Base-by-base conservation (phyloP, 2,329 filamentous ascomycete species). In the Aureobasidium lini region DNA sequence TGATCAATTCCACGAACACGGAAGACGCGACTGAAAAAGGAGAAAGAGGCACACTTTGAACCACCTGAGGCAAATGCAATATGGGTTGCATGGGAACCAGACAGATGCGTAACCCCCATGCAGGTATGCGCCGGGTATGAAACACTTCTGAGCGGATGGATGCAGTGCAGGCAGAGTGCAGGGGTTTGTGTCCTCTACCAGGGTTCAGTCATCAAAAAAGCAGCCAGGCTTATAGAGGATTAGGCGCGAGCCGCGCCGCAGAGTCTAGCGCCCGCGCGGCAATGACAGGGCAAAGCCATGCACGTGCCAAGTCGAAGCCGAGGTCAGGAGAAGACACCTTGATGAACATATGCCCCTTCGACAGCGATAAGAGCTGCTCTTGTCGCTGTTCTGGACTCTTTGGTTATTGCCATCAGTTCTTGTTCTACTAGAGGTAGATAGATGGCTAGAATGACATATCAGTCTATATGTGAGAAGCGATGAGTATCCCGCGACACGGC, bases 211-310 rank as follows among this genome's bases (percentile, higher is more conserved):
- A 47, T 18, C 28, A 39, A 16, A 8, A 36, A 31, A 29, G 31
- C 37, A 42, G 15, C 42, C 23, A 37, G 39, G 13, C 52, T 46
- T 42, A 57, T 47, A 42, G 28, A 47, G 32, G 39, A 57, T 56
- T 56, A 56, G 52, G 52, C 52, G 52, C 52, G 52, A 56, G 52
- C 52, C 52, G 52, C 44, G 40, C 52, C 52, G 52, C 52, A 56
- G n/a, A 44, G 8, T 23, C 13, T 57, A 57, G 53, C 53, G 42
- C 34, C 40, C 53, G 53, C 42, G 53, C 42, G 49, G 49, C 32
- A 37, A 44, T 34, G 37, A 34, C 16, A 36, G 40, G 52, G 29
- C 50, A 36, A 15, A 10, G 7, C 3, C 13, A 23, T 8, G 53
- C 53, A 47, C 37, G 42, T 37, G 37, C 53, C 53, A 31, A 15